Evolutionary conservation across 768 basidiomycete species (phyloP).

Genomic region (Podaxis pistillaris): DNA sequence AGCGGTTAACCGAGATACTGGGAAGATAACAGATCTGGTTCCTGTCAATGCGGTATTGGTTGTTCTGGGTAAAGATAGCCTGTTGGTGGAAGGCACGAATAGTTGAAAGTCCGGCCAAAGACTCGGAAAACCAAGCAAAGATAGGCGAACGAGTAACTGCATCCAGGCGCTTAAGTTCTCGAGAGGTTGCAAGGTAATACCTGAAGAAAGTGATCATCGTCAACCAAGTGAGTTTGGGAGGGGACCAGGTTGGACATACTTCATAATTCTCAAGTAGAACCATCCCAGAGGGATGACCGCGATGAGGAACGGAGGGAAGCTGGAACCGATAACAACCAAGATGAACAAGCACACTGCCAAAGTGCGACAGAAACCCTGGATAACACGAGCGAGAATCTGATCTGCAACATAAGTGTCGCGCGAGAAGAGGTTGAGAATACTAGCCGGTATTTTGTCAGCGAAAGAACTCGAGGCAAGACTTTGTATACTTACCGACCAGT

Average conservation of each 20-base stretch:
- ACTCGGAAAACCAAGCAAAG: constrained; percentile 86
- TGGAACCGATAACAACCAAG: constrained; percentile 69
- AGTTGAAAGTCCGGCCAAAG: constrained; percentile 71
- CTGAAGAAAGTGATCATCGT: constrained; percentile 33
- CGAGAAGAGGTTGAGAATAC: constrained; percentile 89
- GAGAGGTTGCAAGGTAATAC: constrained; percentile 84
- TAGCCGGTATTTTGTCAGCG: constrained; percentile 24
- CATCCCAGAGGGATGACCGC: constrained; percentile 73
- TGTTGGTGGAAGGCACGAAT: constrained; percentile 82
- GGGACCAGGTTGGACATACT: constrained; percentile 39
- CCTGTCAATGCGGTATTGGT: constrained; percentile 74
- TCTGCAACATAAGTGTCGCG: constrained; percentile 87
- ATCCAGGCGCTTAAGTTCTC: constrained; percentile 86
- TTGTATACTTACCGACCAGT: constrained; percentile 60
- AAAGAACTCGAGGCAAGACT: background rate
- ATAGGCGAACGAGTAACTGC: constrained; percentile 90
- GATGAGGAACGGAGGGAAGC: constrained; percentile 80
- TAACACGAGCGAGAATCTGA: constrained; percentile 75
- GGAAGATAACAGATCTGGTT: constrained; percentile 82
- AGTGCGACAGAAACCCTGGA: constrained; percentile 71
- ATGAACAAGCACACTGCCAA: constrained; percentile 57
- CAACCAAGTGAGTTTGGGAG: background rate
- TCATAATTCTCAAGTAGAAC: constrained; percentile 81
- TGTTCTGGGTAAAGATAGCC: constrained; percentile 60
- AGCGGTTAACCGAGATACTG: constrained; percentile 74